Evolutionary conservation across 208 protist genomes (phyloP).

Genomic region (Herpetomonas tarakana): DNA sequence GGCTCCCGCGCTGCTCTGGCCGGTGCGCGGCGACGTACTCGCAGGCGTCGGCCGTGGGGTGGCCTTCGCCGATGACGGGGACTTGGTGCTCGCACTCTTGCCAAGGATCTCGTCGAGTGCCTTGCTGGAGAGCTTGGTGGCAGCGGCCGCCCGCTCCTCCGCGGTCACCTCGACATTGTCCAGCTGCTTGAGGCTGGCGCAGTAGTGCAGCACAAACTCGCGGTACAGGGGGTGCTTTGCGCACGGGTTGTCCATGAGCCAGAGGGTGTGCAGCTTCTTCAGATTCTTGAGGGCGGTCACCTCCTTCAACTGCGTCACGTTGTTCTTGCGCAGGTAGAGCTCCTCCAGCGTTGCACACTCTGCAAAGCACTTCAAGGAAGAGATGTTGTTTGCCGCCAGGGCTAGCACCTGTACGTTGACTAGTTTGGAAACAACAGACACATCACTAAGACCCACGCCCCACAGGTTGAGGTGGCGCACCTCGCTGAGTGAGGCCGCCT

Average conservation of each 20-base stretch:
- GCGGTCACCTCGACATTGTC: conserved; percentile 80
- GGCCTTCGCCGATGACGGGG: conserved; percentile 1
- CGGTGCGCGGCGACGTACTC: not conserved
- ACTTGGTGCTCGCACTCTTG: not conserved
- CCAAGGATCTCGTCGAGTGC: conserved; percentile 62
- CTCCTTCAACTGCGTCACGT: conserved; percentile 71
- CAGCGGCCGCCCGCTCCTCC: conserved; percentile 54
- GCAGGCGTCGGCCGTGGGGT: conserved; percentile 1
- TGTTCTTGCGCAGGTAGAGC: conserved; percentile 94
- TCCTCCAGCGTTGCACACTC: conserved; percentile 75
- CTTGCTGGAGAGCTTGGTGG: conserved; percentile 45
- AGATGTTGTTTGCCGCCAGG: conserved; percentile 83
- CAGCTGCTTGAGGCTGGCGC: conserved; percentile 79
- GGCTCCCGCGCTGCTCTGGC: conserved; percentile 5
- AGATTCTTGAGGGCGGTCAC: conserved; percentile 67
- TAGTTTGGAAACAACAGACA: conserved; percentile 68
- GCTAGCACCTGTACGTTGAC: conserved; percentile 82
- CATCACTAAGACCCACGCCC: conserved; percentile 82
- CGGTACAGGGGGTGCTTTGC: conserved; percentile 81
- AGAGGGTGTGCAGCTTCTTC: conserved; percentile 78
- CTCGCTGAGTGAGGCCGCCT: conserved; percentile 52
- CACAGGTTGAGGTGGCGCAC: conserved; percentile 93
- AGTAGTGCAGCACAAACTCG: conserved; percentile 79
- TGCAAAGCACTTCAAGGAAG: conserved; percentile 60
- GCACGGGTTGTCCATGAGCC: conserved; percentile 93